Conservation (phyloP, 768 basidiomycete species). For the Gymnopilus junonius region DNA sequence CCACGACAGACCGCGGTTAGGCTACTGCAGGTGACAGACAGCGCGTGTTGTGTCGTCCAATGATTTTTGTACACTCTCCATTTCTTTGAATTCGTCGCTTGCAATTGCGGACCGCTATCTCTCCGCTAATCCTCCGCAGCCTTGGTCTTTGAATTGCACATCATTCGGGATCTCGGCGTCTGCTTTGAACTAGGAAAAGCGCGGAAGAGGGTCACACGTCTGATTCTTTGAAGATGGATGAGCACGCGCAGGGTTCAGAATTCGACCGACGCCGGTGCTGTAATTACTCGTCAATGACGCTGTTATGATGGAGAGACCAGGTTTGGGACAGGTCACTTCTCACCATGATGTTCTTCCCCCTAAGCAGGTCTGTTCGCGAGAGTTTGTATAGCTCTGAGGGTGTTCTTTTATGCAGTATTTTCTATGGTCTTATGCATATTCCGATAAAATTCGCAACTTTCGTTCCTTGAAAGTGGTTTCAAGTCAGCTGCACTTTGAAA, state of each 20-base stretch:
- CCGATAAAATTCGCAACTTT: not conserved
- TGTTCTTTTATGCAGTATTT: not conserved
- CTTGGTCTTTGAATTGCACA: not conserved
- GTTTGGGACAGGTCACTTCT: constrained; percentile 7
- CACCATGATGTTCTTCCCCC: constrained; percentile 12
- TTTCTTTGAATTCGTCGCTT: not conserved
- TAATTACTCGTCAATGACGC: constrained; percentile 19
- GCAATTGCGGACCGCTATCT: constrained; percentile 1
- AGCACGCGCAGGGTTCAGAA: constrained; percentile 10
- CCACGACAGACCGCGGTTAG: not conserved
- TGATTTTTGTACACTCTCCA: not conserved
- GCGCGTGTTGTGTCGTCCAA: not conserved
- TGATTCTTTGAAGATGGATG: constrained; percentile 3
- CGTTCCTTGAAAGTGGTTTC: not conserved
- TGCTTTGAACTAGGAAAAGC: not conserved
- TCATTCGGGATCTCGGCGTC: constrained; percentile 1
- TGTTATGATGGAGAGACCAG: constrained; percentile 6
- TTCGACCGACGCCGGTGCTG: constrained; percentile 9
- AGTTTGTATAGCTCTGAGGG: not conserved
- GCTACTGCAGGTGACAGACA: constrained; percentile 7
- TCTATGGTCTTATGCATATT: not conserved
- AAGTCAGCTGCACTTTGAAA: not conserved
- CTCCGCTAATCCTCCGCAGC: not conserved
- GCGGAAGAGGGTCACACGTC: constrained; percentile 9
- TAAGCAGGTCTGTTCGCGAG: not conserved